Base-by-base conservation (phyloP, 768 basidiomycete species). In the Suillus hirtellus region DNA sequence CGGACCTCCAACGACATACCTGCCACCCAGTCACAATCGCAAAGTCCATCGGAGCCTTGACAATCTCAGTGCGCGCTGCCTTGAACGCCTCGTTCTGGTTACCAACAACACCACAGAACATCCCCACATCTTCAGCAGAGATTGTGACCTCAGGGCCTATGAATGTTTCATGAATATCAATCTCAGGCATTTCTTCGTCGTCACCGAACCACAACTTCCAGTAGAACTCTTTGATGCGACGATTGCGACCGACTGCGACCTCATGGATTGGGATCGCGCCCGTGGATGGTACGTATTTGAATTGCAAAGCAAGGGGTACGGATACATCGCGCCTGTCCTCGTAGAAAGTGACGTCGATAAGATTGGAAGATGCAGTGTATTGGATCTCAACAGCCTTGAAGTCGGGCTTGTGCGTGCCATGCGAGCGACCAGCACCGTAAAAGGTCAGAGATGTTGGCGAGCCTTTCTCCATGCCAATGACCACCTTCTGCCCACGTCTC, bases 201-300 rank as follows among this genome's bases (percentile, higher is more conserved):
- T 95, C 94, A 43, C 97, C 95, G 73, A 95, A 96, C 97, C 97
- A 99, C 40, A 99, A 78, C 73, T 89, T 89, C 97, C 97, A 99
- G 81, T 99, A 99, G 74, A 99, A 99, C 69, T 91, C 86, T 79
- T 97, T 99, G 80, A 99, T 96, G 65, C 92, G 87, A 61, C 81
- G 81, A 79, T 96, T 99, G 68, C 96, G 89, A 64, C 84, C 92
- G 10, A 84, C 82, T 5, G 87, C 85, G 63, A 96, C 78, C 74
- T 99, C 97, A 71, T 96, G 96, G 68, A 99, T 95, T 27, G 97
- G 95, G 2, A 92, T 90, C 65, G 84, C 97, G 47, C 93, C 94
- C 78, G 88, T 88, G 8, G 90, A 87, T 7, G 96, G 95, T 69
- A 89, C 86, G 78, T 98, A 99, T 63, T 81, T 75, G 84, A 95